phyloP scores from a whole-genome alignment of 768 basidiomycete genomes.

The Suillus paluster region DNA sequence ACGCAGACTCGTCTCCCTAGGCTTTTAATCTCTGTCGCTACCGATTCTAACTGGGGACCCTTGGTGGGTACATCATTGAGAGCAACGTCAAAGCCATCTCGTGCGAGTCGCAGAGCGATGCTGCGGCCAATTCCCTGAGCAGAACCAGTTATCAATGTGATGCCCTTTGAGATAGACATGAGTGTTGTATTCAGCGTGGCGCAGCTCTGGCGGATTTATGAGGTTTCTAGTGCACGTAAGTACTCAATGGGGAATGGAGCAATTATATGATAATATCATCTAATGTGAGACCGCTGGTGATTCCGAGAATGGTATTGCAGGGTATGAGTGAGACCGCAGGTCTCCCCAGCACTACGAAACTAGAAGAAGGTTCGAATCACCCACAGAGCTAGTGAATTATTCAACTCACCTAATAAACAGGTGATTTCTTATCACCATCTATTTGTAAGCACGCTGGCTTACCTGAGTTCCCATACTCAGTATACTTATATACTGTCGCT shows the following conservation, averaged over 20 bases:
- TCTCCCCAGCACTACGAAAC: too few species aligned
- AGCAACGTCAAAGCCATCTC: conserved; percentile 30
- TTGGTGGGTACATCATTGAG: conserved; percentile 6
- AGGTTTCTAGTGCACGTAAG: neutral
- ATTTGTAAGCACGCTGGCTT: too few species aligned
- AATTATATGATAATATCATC: neutral
- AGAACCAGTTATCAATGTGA: conserved; percentile 26
- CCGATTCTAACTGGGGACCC: conserved; percentile 6
- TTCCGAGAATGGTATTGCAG: too few species aligned
- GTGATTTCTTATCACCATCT: too few species aligned
- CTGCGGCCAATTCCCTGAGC: conserved; percentile 27
- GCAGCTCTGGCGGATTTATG: neutral
- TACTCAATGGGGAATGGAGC: neutral
- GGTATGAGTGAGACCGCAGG: too few species aligned
- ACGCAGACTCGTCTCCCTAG: neutral
- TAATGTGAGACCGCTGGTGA: neutral
- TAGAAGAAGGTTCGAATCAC: too few species aligned
- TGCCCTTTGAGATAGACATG: conserved; percentile 13
- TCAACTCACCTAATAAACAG: too few species aligned
- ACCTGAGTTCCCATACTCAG: too few species aligned
- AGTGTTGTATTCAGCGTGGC: neutral
- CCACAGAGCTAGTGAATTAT: too few species aligned
- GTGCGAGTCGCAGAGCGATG: conserved; percentile 31
- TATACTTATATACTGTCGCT: too few species aligned
- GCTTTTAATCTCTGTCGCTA: conserved; percentile 5